Evolutionary conservation across 352 stramenopile species (phyloP), one percentile per base, ranked within the genome.

Genomic region (Pythium sukuiense): DNA sequence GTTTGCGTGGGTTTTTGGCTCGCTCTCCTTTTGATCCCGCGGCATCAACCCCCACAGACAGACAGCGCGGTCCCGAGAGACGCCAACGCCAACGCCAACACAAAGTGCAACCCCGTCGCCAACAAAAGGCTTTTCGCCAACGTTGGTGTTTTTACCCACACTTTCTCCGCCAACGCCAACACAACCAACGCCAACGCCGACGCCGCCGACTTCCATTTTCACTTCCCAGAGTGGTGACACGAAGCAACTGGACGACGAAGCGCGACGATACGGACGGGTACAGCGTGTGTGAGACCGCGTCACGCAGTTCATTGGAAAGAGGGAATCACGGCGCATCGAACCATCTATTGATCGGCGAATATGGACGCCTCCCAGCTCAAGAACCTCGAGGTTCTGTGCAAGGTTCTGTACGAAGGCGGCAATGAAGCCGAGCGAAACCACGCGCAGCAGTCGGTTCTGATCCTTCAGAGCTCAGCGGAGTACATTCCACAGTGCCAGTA

Each of bases 401-500:
- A 80, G 49, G 70, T 83, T 46, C 71, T 95, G 54, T 95, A 95
- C 74, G 80, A 92, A 63, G 88, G 81, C 65, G 72, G 67, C 60
- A 91, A 91, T 55, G 87, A 90, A 70, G 64, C 67, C 29, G 83
- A 93, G 70, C 83, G 85, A 41, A 73, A 76, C 20, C 84, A 90
- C 65, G 88, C 88, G 32, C 88, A 96, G 65, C 83, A 93, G 72
- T 80, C 78, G 9, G 86, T 96, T 61, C 79, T 96, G 18, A 81
- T 93, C 29, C 71, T 97, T 56, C 89, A 97, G 73, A 94, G 82
- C 70, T 95, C 93, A 27, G 93, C 96, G 48, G 95, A 99, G 74
- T 98, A 98, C 80, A 99, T 99, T 72, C 97, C 97, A 53, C 96
- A 98, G 77, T 99, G 96, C 72, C 97, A 99, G 83, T 99, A 99